These are phyloP conservation scores for Breynia disticha DNA, from an alignment of 441 rosid genomes.

Conservation along the genomic window DNA sequence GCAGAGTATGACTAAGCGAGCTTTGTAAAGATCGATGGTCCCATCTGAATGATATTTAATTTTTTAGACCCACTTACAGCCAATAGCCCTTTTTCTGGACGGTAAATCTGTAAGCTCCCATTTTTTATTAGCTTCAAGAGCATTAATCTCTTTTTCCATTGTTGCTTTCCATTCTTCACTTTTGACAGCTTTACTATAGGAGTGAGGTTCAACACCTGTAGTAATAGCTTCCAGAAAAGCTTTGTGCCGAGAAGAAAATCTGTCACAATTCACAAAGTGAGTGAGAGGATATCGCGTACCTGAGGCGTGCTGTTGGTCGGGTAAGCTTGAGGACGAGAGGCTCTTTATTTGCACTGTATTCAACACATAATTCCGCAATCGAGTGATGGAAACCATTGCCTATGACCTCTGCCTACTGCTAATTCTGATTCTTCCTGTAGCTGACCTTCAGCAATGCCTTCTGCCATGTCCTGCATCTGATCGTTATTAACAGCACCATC, in stretches of 20 bases:
- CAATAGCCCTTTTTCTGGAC: not conserved
- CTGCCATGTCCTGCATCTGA: too few species aligned
- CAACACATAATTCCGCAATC: too few species aligned
- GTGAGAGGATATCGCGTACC: not conserved
- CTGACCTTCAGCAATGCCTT: too few species aligned
- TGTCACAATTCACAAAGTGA: not conserved
- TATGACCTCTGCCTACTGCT: too few species aligned
- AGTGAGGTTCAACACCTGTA: not conserved
- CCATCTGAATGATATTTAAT: conserved; percentile 1
- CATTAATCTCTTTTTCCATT: conserved; percentile 5
- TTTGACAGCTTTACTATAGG: not conserved
- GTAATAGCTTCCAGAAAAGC: not conserved
- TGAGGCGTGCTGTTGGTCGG: too few species aligned
- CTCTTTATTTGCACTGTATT: too few species aligned
- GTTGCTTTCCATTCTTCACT: not conserved
- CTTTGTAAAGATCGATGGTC: not conserved
- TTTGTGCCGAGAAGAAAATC: not conserved
- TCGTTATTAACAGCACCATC: too few species aligned
- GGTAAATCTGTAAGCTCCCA: not conserved
- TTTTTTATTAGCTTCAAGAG: conserved; percentile 2
- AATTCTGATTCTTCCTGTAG: too few species aligned
- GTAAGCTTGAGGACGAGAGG: too few species aligned
- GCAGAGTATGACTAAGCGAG: not conserved
- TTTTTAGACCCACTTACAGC: not conserved
- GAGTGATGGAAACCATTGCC: too few species aligned